Conservation (phyloP, 2,329 filamentous ascomycete genomes). For the Eutypa lata region DNA sequence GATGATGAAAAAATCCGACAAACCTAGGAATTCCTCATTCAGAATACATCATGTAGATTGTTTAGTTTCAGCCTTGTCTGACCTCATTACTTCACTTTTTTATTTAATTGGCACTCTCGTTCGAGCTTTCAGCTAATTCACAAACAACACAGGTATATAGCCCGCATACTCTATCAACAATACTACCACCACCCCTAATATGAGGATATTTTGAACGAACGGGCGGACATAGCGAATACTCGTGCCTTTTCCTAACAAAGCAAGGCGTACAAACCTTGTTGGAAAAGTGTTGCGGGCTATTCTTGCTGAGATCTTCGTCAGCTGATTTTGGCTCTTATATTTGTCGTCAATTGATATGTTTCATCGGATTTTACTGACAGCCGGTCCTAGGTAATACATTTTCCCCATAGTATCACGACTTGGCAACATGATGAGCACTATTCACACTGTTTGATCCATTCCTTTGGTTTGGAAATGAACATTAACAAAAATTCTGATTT, state of each 20-base stretch:
- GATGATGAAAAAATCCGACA: slow-evolving; percentile 60
- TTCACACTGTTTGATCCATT: slow-evolving; percentile 38
- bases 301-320: slow-evolving; percentile 66
- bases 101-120: slow-evolving; percentile 8
- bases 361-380: slow-evolving; percentile 24
- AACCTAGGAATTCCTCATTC: slow-evolving; percentile 65
- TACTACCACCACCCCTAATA: slow-evolving; percentile 24
- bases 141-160: slow-evolving; percentile 40
- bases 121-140: slow-evolving; percentile 34
- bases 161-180: slow-evolving; percentile 5
- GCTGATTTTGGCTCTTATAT: slow-evolving; percentile 45
- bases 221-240: slow-evolving; percentile 64
- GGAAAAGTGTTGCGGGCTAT: slow-evolving; percentile 44
- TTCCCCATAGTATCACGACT: slow-evolving; percentile 3
- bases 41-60: slow-evolving; percentile 64
- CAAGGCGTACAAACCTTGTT: slow-evolving; percentile 63
- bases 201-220: slow-evolving; percentile 69
- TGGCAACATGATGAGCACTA: slow-evolving; percentile 33
- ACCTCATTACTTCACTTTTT: slow-evolving; percentile 34
- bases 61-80: slow-evolving; percentile 71
- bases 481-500: slow-evolving; percentile 34
- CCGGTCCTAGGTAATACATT: slow-evolving; percentile 25
- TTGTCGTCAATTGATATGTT: slow-evolving; percentile 9
- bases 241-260: slow-evolving; percentile 46
- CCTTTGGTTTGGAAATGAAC: slow-evolving; percentile 32